Conservation (phyloP, 2,329 filamentous ascomycete species). For the Mariannaea elegans region DNA sequence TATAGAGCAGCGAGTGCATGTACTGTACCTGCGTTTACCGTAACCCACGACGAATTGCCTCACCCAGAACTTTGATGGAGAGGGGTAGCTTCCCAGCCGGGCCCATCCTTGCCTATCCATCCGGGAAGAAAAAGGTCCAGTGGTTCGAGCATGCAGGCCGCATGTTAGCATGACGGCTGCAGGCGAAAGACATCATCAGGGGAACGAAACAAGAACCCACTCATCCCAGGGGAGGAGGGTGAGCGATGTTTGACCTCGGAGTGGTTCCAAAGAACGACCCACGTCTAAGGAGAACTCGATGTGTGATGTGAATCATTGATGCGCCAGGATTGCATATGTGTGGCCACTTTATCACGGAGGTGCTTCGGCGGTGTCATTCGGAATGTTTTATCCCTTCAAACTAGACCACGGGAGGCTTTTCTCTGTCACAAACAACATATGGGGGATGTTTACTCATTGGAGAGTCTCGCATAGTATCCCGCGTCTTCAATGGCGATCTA, state of each 20-base stretch:
- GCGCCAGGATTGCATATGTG: background rate
- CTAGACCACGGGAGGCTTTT: slow-evolving; percentile 7
- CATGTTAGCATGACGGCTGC: slow-evolving; percentile 1
- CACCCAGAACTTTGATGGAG: slow-evolving; percentile 1
- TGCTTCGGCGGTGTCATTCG: slow-evolving; percentile 18
- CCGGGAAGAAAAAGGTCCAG: slow-evolving; percentile 10
- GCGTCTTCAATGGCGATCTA: slow-evolving; percentile 17
- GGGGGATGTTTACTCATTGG: slow-evolving; percentile 13
- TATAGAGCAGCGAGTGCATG: slow-evolving; percentile 4
- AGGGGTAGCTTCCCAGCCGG: background rate
- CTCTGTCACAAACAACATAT: slow-evolving; percentile 5
- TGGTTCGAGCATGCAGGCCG: slow-evolving; percentile 22
- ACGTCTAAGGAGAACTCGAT: slow-evolving; percentile 4
- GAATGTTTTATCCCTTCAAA: background rate
- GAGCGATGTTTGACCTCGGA: background rate
- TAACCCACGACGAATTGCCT: slow-evolving; percentile 3
- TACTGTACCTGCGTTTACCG: slow-evolving; percentile 8
- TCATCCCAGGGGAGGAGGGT: slow-evolving; percentile 7
- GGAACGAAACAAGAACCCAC: slow-evolving; percentile 12
- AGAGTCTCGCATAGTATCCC: slow-evolving; percentile 1
- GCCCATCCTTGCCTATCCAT: slow-evolving; percentile 20
- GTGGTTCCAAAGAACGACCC: slow-evolving; percentile 9
- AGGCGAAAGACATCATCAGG: slow-evolving; percentile 16
- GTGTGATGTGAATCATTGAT: slow-evolving; percentile 5
- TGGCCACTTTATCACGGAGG: slow-evolving; percentile 11